Evolutionary conservation across 2,329 filamentous ascomycete species (phyloP).

Genomic region (Drechslerella dactyloides): DNA sequence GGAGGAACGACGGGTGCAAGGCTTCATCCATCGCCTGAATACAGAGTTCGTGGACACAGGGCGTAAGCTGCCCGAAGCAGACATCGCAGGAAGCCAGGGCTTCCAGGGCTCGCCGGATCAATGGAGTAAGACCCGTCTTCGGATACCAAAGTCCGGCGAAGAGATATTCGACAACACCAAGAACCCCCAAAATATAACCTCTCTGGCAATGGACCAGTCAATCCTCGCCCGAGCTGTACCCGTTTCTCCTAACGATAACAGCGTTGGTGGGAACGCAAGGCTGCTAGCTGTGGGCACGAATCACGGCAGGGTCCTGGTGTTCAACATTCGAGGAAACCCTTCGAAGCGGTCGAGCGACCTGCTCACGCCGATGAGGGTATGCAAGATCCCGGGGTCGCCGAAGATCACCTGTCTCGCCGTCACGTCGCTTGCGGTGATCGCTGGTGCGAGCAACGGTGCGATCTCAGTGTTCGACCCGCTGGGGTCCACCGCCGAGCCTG

Average conservation of each 20-base stretch:
- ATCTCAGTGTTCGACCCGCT: slow-evolving; percentile 49
- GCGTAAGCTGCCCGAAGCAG: slow-evolving; percentile 24
- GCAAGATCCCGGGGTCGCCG: slow-evolving; percentile 43
- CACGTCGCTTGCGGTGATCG: slow-evolving; percentile 36
- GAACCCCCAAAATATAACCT: slow-evolving; percentile 45
- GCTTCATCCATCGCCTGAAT: slow-evolving; percentile 41
- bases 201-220: slow-evolving; percentile 35
- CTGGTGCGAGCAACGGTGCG: slow-evolving; percentile 39
- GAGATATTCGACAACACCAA: slow-evolving; percentile 48
- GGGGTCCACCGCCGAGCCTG: slow-evolving; percentile 33
- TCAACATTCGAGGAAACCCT: slow-evolving; percentile 42
- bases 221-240: slow-evolving; percentile 22
- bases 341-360: slow-evolving; percentile 42
- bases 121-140: slow-evolving; percentile 45
- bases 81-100: slow-evolving; percentile 38
- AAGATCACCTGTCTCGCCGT: slow-evolving; percentile 42
- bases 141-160: slow-evolving; percentile 47
- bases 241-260: slow-evolving; percentile 39
- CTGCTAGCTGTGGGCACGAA: slow-evolving; percentile 42
- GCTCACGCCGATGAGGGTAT: slow-evolving; percentile 37
- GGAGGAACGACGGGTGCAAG: slow-evolving; percentile 39
- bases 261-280: slow-evolving; percentile 41
- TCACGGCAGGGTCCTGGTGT: slow-evolving; percentile 37
- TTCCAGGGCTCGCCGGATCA: slow-evolving; percentile 39
- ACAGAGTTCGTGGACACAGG: slow-evolving; percentile 41